These are phyloP conservation scores for Paspalum vaginatum DNA, from an alignment of 176 grass and related monocot genomes.

Conservation along the genomic window DNA sequence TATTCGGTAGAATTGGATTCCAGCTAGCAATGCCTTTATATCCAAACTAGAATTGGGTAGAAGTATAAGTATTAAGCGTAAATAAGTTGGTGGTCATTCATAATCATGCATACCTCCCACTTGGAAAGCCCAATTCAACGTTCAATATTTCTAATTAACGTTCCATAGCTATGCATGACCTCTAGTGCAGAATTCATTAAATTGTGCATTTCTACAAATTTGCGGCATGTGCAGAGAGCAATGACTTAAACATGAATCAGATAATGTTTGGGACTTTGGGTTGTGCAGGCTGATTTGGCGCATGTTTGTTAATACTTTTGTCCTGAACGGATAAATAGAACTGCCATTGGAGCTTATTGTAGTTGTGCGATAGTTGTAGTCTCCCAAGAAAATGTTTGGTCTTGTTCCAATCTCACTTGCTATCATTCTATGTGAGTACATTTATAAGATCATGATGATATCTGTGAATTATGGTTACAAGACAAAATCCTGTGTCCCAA, in stretches of 20 bases:
- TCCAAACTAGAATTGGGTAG: no score
- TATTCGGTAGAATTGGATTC: no score
- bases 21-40: no score
- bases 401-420: background rate
- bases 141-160: background rate
- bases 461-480: background rate
- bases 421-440: background rate
- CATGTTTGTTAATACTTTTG: background rate
- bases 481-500: background rate
- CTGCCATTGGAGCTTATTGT: background rate
- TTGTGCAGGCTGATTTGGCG: background rate
- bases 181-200: background rate
- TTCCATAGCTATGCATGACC: slow-evolving; percentile 8
- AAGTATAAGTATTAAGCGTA: background rate
- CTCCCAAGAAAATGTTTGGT: background rate
- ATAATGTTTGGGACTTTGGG: background rate
- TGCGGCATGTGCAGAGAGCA: background rate
- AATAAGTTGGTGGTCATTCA: background rate
- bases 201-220: background rate
- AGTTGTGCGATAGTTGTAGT: background rate
- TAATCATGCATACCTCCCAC: background rate
- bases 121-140: background rate
- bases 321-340: background rate
- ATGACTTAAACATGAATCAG: no score
- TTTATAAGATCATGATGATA: background rate